Evolutionary conservation across 768 basidiomycete species (phyloP), one percentile per base, ranked within the genome.

Genomic region (Panellus pusillus): DNA sequence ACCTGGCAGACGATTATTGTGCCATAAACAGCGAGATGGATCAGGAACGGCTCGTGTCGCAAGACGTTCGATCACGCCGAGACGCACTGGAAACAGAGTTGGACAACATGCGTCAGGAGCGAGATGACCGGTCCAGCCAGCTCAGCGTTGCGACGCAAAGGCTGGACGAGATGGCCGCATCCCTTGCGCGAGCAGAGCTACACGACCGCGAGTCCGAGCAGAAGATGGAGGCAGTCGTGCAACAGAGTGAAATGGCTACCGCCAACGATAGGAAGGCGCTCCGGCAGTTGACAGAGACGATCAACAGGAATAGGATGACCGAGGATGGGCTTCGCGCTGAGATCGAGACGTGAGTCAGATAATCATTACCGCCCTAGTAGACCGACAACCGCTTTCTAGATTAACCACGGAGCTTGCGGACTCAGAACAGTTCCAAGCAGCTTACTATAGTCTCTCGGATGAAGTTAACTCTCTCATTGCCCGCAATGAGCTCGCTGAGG

Each of bases 401-500:
- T 63, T 78, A 47, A 73, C 72, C 4, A 50, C 70, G 6, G 87
- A 89, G 31, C 68, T 93, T 18, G 65, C 75, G 4, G 80, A 86
- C 12, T 79, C 80, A 1, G 83, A 82, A 57, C 75, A 73, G 17
- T 93, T 86, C 68, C 80, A 86, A 66, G 81, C 85, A 44, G 87
- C 89, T 12, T 93, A 93, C 67, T 74, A 78, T 52, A 74, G 75
- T 20, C 73, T 93, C 11, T 68, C 79, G 15, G 80, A 86, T 15
- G 80, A 89, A 63, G 79, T 92, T 24, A 78, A 77, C 15, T 73
- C 79, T 6, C 77, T 95, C 9, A 70, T 86, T 15, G 79, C 81
- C 12, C 79, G 87, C 11, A 91, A 93, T 60, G 79, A 84, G 29
- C 74, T 93, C 32, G 90, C 91, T 7, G 87, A 93, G 63, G 84